Evolutionary conservation across 805 yeast species (phyloP).

Genomic region (Vanderwaltozyma verrucispora): DNA sequence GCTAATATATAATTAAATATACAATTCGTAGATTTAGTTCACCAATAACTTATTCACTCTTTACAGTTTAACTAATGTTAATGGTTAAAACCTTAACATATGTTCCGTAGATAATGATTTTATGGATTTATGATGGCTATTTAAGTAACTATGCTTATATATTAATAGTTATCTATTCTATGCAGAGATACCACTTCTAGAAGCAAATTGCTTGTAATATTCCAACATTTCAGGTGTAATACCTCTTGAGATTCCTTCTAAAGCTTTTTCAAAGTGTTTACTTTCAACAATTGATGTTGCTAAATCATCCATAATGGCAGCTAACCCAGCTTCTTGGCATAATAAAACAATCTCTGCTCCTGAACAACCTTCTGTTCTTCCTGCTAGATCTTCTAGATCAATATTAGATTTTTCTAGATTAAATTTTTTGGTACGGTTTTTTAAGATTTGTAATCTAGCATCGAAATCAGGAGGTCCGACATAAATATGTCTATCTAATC

Average conservation of each 20-base stretch:
- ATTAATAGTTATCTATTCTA: no score
- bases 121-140: no score
- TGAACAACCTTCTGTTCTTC: constrained; percentile 76
- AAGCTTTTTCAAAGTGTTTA: constrained; percentile 63
- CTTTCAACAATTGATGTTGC: constrained; percentile 43
- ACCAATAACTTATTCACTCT: background rate
- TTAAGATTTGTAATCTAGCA: constrained; percentile 71
- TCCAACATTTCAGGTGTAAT: constrained; percentile 79
- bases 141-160: no score
- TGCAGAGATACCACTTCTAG: constrained; percentile 30
- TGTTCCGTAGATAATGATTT: no score
- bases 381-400: constrained; percentile 45
- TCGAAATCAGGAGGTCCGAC: constrained; percentile 83
- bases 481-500: constrained; percentile 86
- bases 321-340: constrained; percentile 91
- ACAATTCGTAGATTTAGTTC: background rate
- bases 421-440: constrained; percentile 61
- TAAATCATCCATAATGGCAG: constrained; percentile 78
- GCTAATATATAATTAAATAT: no score
- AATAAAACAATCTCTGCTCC: constrained; percentile 92
- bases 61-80: no score
- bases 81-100: no score
- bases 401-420: constrained; percentile 36
- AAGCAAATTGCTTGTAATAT: constrained; percentile 48
- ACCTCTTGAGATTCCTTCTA: constrained; percentile 58